Percentiles rank a stretch among this genome's conserved stretches.
These are phyloP conservation scores for Cubamyces sp. DNA, from an alignment of 768 basidiomycete genomes.

Conservation along the genomic window DNA sequence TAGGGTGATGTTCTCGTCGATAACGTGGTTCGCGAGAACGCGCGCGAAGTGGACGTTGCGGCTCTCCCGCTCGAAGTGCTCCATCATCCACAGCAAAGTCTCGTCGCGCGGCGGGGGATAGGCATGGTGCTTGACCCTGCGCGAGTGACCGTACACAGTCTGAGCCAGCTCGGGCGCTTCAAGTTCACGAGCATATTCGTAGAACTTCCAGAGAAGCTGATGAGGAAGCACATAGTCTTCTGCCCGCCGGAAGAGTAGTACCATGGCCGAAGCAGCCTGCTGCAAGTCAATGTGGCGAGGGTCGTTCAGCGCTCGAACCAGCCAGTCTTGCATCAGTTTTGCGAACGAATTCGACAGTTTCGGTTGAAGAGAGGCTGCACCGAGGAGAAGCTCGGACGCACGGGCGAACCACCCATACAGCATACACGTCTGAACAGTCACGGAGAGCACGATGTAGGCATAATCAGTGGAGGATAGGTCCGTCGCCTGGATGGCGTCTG, in stretches of 20 bases:
- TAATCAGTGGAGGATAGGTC: constrained; percentile 46
- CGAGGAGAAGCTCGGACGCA: constrained; percentile 44
- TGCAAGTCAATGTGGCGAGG: constrained; percentile 2
- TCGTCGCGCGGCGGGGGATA: constrained; percentile 49
- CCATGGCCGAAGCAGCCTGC: constrained; percentile 1
- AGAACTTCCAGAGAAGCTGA: constrained; percentile 43
- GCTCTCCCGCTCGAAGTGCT: constrained; percentile 43
- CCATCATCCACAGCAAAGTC: constrained; percentile 58
- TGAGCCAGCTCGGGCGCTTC: constrained; percentile 42
- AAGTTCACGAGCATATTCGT: constrained; percentile 19
- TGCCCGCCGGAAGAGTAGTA: constrained; percentile 30
- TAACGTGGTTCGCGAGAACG: constrained; percentile 52
- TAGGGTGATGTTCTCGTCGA: constrained; percentile 45
- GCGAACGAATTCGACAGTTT: constrained; percentile 1
- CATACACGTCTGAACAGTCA: constrained; percentile 55
- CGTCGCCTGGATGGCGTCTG: constrained; percentile 46
- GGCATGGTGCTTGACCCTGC: constrained; percentile 36
- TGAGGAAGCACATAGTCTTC: constrained; percentile 39
- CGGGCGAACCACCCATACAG: constrained; percentile 56
- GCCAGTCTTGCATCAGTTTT: constrained; percentile 15
- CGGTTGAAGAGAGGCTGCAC: neutral
- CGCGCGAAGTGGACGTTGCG: constrained; percentile 51
- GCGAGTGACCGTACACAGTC: constrained; percentile 51
- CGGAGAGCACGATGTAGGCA: constrained; percentile 50
- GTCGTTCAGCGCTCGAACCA: neutral